These are phyloP conservation scores for Stephanodiscus minutulus DNA, from an alignment of 108 stramenopile genomes.

Conservation along the genomic window DNA sequence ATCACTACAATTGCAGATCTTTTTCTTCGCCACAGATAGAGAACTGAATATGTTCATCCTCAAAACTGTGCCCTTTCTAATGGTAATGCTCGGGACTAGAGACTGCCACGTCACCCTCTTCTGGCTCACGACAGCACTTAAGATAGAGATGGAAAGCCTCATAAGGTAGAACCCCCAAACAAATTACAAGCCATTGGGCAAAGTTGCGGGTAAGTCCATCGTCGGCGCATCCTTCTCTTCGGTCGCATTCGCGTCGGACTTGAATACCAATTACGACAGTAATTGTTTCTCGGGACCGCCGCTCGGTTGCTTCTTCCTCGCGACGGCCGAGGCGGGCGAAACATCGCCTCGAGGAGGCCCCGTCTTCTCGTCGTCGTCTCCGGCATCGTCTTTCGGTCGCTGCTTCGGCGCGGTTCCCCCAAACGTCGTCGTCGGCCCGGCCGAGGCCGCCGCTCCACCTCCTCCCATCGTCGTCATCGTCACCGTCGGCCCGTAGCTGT, in stretches of 20 bases:
- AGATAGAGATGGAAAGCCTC: neutral
- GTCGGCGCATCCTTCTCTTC: neutral
- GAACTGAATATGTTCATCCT: too few relatives aligned
- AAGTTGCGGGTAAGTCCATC: slow-evolving; percentile 15
- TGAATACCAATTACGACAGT: slow-evolving; percentile 16
- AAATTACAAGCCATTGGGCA: neutral
- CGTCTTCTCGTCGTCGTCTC: neutral
- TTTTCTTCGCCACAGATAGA: too few relatives aligned
- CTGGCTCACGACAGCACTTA: neutral
- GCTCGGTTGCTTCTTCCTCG: slow-evolving; percentile 2
- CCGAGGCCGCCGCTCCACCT: neutral
- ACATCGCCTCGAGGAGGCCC: neutral
- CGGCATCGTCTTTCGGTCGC: neutral
- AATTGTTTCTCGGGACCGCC: slow-evolving; percentile 4
- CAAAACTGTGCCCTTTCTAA: too few relatives aligned
- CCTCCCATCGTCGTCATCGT: neutral
- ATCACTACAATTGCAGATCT: too few relatives aligned
- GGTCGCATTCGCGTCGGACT: slow-evolving; percentile 3
- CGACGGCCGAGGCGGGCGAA: neutral
- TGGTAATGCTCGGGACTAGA: too few relatives aligned
- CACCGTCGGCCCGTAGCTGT: slow-evolving; percentile 28
- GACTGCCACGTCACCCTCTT: neutral
- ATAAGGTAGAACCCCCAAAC: neutral
- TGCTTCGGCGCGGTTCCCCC: neutral
- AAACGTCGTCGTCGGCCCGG: neutral